A percentile compares a stretch with the other conserved stretches of the same genome.
Conservation (phyloP, 345 rosid species). For the Turnera subulata region DNA sequence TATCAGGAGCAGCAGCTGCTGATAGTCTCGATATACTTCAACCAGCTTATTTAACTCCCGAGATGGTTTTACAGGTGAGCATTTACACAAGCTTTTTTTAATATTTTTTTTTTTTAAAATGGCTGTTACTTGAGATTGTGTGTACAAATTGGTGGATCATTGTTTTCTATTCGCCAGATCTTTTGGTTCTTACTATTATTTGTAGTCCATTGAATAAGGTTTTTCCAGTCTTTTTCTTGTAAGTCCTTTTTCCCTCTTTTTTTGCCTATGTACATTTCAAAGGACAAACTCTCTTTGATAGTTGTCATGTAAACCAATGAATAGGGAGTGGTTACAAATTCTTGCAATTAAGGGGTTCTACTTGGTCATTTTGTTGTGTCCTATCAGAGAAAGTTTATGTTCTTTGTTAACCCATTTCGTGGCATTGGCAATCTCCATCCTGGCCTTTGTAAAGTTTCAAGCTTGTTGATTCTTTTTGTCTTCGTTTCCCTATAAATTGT, state of each 20-base stretch:
- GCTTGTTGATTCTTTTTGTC: no score
- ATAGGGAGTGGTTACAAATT: no score
- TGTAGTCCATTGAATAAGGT: no score
- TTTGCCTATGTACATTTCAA: no score
- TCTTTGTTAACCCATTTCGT: neutral
- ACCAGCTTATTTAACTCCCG: slow-evolving; percentile 50
- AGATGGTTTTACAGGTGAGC: slow-evolving; percentile 54
- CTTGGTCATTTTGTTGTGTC: neutral
- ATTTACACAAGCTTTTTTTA: slow-evolving; percentile 2
- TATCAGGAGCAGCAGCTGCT: slow-evolving; percentile 54
- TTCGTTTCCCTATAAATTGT: neutral
- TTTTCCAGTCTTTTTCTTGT: no score
- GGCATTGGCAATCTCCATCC: neutral
- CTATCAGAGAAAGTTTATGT: neutral
- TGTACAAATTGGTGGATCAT: neutral
- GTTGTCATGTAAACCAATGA: no score
- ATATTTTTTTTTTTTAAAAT: no score
- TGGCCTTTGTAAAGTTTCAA: neutral
- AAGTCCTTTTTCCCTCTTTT: no score
- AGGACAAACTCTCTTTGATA: no score
- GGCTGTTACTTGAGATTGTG: neutral
- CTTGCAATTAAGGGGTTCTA: neutral
- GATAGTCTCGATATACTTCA: slow-evolving; percentile 63
- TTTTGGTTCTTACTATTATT: neutral
- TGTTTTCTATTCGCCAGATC: neutral